phyloP scores from a whole-genome alignment of 1,139 yeast species.

The Pichia inconspicua region DNA sequence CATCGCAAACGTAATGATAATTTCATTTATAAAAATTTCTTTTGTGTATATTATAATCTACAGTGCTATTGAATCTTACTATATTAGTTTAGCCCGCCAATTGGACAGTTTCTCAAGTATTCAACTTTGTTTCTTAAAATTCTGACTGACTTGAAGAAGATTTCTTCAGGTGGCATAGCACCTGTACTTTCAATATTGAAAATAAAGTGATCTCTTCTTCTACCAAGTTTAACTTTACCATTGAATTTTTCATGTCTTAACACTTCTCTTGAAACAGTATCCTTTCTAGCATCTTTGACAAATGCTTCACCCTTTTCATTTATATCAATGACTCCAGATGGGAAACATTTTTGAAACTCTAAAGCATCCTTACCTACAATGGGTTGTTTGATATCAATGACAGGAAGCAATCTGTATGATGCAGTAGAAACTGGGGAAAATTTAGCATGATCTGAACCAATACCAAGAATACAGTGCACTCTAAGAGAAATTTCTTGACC shows the following conservation, averaged over 20 bases:
- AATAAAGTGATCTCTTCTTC: constrained; percentile 86
- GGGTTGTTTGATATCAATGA: constrained; percentile 67
- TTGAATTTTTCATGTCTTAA: constrained; percentile 86
- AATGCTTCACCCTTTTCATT: constrained; percentile 62
- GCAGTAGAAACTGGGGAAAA: constrained; percentile 97
- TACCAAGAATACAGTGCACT: constrained; percentile 86
- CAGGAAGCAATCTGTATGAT: constrained; percentile 92
- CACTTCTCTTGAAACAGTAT: constrained; percentile 94
- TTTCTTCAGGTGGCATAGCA: constrained; percentile 94
- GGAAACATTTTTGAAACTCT: constrained; percentile 83
- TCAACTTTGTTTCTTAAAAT: constrained; percentile 81
- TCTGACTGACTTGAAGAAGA: constrained; percentile 82
- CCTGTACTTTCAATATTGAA: constrained; percentile 94
- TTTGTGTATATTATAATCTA: background rate
- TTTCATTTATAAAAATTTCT: background rate
- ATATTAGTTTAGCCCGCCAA: constrained; percentile 38
- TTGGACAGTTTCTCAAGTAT: constrained; percentile 71
- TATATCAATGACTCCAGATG: constrained; percentile 84
- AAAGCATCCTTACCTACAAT: constrained; percentile 71
- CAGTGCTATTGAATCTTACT: background rate
- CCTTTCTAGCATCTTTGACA: constrained; percentile 84
- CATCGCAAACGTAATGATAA: background rate
- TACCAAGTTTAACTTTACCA: constrained; percentile 83
- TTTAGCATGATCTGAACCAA: constrained; percentile 94
- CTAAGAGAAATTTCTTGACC: constrained; percentile 91